phyloP scores from a whole-genome alignment of 1,284 basidiomycete species.

The Earliella scabrosa region DNA sequence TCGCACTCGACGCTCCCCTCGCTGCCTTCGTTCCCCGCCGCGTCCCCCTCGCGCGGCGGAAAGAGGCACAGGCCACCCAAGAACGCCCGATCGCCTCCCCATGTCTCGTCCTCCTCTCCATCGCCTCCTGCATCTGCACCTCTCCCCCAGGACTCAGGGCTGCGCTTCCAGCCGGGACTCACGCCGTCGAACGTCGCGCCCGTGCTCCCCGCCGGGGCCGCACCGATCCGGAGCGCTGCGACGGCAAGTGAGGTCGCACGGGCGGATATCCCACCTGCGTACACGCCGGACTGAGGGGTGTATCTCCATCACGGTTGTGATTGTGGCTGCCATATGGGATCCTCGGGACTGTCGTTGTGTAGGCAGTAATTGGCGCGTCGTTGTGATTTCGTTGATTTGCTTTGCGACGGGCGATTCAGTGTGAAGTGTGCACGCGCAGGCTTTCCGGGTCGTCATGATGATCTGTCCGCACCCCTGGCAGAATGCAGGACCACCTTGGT shows the following conservation, averaged over 20 bases:
- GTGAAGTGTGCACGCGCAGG: no score
- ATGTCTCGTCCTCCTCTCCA: not conserved
- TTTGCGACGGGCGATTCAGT: no score
- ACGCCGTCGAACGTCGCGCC: slow-evolving; percentile 19
- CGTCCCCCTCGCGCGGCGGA: not conserved
- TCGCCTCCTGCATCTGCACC: not conserved
- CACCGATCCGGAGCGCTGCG: slow-evolving; percentile 8
- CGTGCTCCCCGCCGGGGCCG: slow-evolving; percentile 4
- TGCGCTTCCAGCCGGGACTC: slow-evolving; percentile 16
- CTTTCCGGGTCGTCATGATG: no score
- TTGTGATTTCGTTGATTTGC: no score
- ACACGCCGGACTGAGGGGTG: slow-evolving; percentile 14
- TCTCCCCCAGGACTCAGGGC: slow-evolving; percentile 9
- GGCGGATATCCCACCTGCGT: slow-evolving; percentile 19
- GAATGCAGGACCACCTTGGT: no score
- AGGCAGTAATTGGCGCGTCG: no score
- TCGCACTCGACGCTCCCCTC: slow-evolving; percentile 1
- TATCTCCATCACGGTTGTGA: no score
- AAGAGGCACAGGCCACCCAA: not conserved
- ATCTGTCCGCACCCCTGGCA: no score
- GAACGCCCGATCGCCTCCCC: no score
- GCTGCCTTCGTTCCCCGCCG: no score
- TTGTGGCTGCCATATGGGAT: no score
- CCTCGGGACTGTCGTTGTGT: no score
- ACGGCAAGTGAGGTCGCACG: slow-evolving; percentile 15